Evolutionary conservation across 441 rosid species (phyloP).

Genomic region (Populus hybrid): DNA sequence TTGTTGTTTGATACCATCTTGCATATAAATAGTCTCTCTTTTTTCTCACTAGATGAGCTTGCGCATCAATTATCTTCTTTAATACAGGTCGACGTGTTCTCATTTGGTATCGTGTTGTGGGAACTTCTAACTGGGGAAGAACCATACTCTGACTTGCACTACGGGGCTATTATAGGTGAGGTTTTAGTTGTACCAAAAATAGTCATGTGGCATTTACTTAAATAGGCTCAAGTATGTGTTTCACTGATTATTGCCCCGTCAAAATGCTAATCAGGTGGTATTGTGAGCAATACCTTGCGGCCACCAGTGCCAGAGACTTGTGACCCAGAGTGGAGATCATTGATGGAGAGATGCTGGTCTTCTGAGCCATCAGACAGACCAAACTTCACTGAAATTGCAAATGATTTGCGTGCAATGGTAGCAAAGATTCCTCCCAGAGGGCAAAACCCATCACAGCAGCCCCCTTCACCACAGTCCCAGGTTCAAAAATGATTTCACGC

Average conservation of each 20-base stretch:
- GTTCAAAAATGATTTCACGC: constrained; percentile 15
- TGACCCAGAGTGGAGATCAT: constrained; percentile 53
- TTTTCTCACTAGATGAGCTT: background rate
- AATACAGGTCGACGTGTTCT: constrained; percentile 64
- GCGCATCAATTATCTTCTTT: background rate
- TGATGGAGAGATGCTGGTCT: constrained; percentile 77
- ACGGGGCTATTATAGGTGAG: constrained; percentile 62
- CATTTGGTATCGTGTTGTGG: constrained; percentile 69
- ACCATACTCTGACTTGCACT: constrained; percentile 68
- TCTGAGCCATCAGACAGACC: constrained; percentile 60
- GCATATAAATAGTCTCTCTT: background rate
- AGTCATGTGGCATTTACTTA: background rate
- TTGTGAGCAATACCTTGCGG: constrained; percentile 62
- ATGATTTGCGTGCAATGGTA: constrained; percentile 46
- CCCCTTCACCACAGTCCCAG: constrained; percentile 9
- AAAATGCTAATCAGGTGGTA: constrained; percentile 44
- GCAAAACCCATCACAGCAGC: constrained; percentile 26
- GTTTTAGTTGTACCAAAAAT: background rate
- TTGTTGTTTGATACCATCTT: background rate
- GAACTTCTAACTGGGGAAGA: constrained; percentile 70
- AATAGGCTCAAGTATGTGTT: background rate
- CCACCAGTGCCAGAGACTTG: constrained; percentile 56
- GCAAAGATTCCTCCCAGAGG: constrained; percentile 40
- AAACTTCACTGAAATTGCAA: constrained; percentile 49
- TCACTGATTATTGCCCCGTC: background rate